Base-by-base conservation (phyloP, 805 yeast genomes). In the Metschnikowia similis region DNA sequence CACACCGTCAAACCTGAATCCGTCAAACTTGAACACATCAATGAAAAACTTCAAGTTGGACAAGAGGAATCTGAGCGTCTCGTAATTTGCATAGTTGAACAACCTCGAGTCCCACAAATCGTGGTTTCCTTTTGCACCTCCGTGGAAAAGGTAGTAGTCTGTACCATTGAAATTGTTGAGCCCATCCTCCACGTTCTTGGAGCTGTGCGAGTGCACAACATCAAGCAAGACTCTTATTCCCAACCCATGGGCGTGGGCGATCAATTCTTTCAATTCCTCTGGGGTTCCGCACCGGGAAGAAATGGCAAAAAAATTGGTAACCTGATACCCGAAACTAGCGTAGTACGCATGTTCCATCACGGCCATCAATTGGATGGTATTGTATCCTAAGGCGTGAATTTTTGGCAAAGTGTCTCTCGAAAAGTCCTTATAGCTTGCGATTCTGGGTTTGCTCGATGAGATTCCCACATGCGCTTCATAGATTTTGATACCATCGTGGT, bases 321-420 rank as follows among this genome's bases (percentile, higher is more conserved):
- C 84, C 67, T 92, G 99, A 66, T 92, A 92, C n/a, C 99, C 99
- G 66, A 92, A 92, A 2, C 96, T 89, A 1, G 97, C 99, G 66
- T 92, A 92, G 66, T 92, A 92, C 1, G 99, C 98, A 66, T 92
- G 99, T 69, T 92, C 99, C 99, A 92, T 92, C 40, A 92, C 80
- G 0, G 99, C 97, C 99, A 92, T 92, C 63, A 92, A 76, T 70
- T 92, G 99, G 59, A 92, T 86, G 4, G 96, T 84, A 66, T 94
- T 89, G 67, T 92, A 92, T 35, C 97, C 97, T 52, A 91, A 76
- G 54, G 85, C 81, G 58, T 82, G 83, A 57, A 92, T 88, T 41
- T 85, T 76, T n/a, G 98, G 98, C 54, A 92, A 77, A 10, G 90
- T 76, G 56, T 87, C 83, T 41, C 72, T 57, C 11, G 96, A 86